Evolutionary conservation across 75 land plant genomes (phyloP).

Genomic region (Pseudotsuga menziesii): DNA sequence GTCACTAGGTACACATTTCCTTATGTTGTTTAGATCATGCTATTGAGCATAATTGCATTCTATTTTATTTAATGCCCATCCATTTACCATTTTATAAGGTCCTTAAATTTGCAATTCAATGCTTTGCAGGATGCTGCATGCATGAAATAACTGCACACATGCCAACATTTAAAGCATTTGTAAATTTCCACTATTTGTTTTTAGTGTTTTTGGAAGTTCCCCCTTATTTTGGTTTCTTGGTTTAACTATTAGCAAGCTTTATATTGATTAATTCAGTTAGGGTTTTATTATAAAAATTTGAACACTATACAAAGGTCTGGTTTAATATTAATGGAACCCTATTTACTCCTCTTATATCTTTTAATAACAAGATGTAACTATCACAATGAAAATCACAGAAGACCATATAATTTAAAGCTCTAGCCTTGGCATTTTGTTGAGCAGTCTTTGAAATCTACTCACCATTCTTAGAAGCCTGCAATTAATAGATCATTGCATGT

Average conservation of each 20-base stretch:
- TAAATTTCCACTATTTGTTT: conserved; percentile 30
- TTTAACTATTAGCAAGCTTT: background rate
- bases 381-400: background rate
- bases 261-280: too few relatives aligned
- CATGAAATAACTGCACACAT: conserved; percentile 91
- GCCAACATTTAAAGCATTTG: conserved; percentile 98
- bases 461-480: conserved; percentile 5
- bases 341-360: too few relatives aligned
- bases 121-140: conserved; percentile 79
- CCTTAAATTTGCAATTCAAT: background rate
- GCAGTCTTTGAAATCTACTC: conserved; percentile 2
- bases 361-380: too few relatives aligned
- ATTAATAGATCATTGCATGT: background rate
- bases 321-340: too few relatives aligned
- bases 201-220: background rate
- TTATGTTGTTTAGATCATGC: background rate
- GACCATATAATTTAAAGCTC: background rate
- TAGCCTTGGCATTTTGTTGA: conserved; percentile 8
- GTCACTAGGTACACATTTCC: conserved; percentile 60
- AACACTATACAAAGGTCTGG: too few relatives aligned
- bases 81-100: conserved; percentile 8
- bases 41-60: background rate
- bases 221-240: background rate
- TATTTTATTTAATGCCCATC: background rate
- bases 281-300: too few relatives aligned